Percentiles rank a stretch among this genome's conserved stretches.
phyloP scores from a whole-genome alignment of 768 basidiomycete genomes.

The Termitomyces sp. region DNA sequence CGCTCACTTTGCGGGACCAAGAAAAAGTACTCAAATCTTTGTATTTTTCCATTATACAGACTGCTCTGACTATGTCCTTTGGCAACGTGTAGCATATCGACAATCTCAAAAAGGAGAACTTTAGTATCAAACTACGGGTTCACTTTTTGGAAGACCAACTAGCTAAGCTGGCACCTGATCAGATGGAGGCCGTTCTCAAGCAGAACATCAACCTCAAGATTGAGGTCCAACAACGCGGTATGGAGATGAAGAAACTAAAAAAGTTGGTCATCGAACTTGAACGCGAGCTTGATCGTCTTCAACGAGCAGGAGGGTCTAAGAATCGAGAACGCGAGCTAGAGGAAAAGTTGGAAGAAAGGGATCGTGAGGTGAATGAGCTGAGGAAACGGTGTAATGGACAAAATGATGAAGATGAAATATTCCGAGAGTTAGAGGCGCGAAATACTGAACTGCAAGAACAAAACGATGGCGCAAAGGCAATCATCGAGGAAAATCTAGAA shows the following conservation, averaged over 20 bases:
- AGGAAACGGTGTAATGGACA: conserved; percentile 40
- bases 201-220: conserved; percentile 93
- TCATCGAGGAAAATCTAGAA: conserved; percentile 78
- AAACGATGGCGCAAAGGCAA: conserved; percentile 59
- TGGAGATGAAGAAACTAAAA: conserved; percentile 89
- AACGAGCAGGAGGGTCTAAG: conserved; percentile 40
- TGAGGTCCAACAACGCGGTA: conserved; percentile 82
- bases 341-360: conserved; percentile 67
- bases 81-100: conserved; percentile 71
- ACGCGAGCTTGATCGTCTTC: conserved; percentile 68
- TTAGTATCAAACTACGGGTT: conserved; percentile 91
- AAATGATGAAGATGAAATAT: conserved; percentile 40
- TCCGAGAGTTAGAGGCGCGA: conserved; percentile 52
- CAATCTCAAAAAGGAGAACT: conserved; percentile 94
- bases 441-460: conserved; percentile 71
- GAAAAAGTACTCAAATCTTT: conserved; percentile 66
- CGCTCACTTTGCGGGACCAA: conserved; percentile 88
- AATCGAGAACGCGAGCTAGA: conserved; percentile 72
- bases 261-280: conserved; percentile 84
- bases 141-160: conserved; percentile 94
- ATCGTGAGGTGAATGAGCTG: conserved; percentile 63
- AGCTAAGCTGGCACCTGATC: conserved; percentile 83
- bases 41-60: neutral
- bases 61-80: neutral
- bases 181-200: conserved; percentile 86